A percentile compares a stretch with the other conserved stretches of the same genome.
Evolutionary conservation across 2,329 filamentous ascomycete genomes (phyloP).

Genomic region (Stenocarpella maydis): DNA sequence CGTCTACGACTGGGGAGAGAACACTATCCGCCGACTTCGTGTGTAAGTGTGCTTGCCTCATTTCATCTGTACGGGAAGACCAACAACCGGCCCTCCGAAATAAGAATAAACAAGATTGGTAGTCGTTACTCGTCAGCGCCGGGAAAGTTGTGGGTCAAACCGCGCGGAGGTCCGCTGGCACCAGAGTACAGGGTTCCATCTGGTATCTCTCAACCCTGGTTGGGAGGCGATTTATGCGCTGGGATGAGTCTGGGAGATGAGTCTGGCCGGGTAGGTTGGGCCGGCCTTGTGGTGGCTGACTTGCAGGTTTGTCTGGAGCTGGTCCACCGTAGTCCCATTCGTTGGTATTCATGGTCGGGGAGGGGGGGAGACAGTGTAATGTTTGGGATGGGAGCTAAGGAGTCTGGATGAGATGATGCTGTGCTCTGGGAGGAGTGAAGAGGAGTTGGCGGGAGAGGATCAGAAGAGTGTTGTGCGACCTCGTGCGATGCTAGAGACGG

Average conservation of each 20-base stretch:
- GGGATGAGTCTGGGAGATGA: neutral
- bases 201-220: neutral
- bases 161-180: neutral
- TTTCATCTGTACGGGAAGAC: neutral
- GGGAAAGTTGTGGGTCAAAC: slow-evolving; percentile 16
- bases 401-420: neutral
- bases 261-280: slow-evolving; percentile 9
- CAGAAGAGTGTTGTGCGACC: neutral
- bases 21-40: neutral
- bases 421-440: too few relatives aligned
- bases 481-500: neutral
- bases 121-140: neutral
- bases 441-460: neutral
- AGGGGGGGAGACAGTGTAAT: too few relatives aligned
- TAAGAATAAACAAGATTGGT: slow-evolving; percentile 13
- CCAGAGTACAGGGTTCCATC: neutral
- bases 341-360: slow-evolving; percentile 15
- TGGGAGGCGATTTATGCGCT: neutral
- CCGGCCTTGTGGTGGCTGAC: slow-evolving; percentile 13
- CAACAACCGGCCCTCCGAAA: neutral
- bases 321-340: neutral
- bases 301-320: neutral
- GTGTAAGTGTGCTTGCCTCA: slow-evolving; percentile 3
- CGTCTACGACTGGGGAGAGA: neutral
- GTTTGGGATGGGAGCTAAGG: neutral